phyloP scores from a whole-genome alignment of 306 rosid genomes.

The Begonia loranthoides region DNA sequence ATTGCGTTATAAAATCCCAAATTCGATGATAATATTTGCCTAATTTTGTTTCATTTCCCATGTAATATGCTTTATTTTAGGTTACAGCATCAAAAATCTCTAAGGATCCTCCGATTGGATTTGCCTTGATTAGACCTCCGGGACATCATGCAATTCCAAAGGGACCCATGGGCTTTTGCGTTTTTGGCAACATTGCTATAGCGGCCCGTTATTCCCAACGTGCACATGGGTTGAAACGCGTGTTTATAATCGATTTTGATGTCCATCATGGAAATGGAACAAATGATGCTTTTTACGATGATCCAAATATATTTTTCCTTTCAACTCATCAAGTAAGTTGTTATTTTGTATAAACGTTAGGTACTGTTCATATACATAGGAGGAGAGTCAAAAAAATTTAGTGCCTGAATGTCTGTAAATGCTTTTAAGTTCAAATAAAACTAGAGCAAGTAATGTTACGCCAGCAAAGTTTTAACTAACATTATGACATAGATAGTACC shows the following conservation, averaged over 20 bases:
- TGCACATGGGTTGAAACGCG: slow-evolving; percentile 68
- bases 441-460: too few species aligned
- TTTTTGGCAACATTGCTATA: slow-evolving; percentile 84
- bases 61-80: slow-evolving; percentile 16
- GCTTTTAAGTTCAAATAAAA: too few species aligned
- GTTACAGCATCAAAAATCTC: slow-evolving; percentile 54
- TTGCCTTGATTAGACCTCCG: slow-evolving; percentile 94
- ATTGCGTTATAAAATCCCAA: too few species aligned
- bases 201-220: slow-evolving; percentile 89
- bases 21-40: too few species aligned
- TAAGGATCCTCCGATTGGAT: slow-evolving; percentile 57
- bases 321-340: slow-evolving; percentile 87
- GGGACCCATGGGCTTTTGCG: slow-evolving; percentile 92
- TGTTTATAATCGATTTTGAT: slow-evolving; percentile 85
- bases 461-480: too few species aligned
- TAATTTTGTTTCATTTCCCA: too few species aligned
- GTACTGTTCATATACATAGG: too few species aligned
- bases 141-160: slow-evolving; percentile 93
- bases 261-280: slow-evolving; percentile 97
- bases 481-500: too few species aligned
- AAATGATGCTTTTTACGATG: slow-evolving; percentile 81
- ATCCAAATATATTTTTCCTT: slow-evolving; percentile 77
- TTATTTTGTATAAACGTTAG: slow-evolving; percentile 4
- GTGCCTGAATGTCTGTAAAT: background rate
- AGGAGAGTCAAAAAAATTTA: background rate